Evolutionary conservation across 768 basidiomycete species (phyloP), one percentile per base, ranked within the genome.

Genomic region (Asterophora lycoperdoides): DNA sequence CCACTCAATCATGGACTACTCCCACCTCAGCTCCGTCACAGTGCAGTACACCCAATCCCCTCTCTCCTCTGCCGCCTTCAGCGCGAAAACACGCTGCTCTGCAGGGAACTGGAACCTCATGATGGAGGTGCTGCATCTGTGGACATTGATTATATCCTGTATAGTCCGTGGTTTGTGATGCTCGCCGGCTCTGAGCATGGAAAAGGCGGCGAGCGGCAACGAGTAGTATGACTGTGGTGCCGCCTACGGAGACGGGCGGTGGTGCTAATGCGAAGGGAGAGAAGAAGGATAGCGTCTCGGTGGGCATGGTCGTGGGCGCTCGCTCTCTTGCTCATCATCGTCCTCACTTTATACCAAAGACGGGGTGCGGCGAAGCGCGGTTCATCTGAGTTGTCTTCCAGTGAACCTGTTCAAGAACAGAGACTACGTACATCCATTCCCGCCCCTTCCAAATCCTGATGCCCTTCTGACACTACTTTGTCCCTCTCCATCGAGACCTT

Each of bases 61-160:
- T 6, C 23, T 23, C 23, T 23, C 23, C 23, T 23, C 23, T 23
- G 23, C 23, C 23, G 6, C 11, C 58, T 56, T 1, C 57, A 64
- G 44, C 55, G 60, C 30, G 59, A 56, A 26, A 63, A 66, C 44
- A 57, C 52, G 35, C 36, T 57, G 4, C 57, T 64, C 46, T 60
- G 58, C 30, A 6, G 62, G 61, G 17, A 49, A 60, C 40, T 64
- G 65, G 30, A 64, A 59, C 0, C 53, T 67, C 26, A 40, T 46
- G 6, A 60, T 64, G 13, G 57, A 58, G 15, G 35, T 65, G 26
- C 56, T 52, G 1, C 38, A 5, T 55, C 57, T 1, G 60, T 62
- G 30, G 44, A 48, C 3, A 51, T 67, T 23, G 65, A 67, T 48
- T 67, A 64, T 33, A 49, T 67, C 37, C 49, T 59, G 14, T 65